Base-by-base conservation (phyloP, 176 grass and related monocot species). In the Elymus sibiricus region DNA sequence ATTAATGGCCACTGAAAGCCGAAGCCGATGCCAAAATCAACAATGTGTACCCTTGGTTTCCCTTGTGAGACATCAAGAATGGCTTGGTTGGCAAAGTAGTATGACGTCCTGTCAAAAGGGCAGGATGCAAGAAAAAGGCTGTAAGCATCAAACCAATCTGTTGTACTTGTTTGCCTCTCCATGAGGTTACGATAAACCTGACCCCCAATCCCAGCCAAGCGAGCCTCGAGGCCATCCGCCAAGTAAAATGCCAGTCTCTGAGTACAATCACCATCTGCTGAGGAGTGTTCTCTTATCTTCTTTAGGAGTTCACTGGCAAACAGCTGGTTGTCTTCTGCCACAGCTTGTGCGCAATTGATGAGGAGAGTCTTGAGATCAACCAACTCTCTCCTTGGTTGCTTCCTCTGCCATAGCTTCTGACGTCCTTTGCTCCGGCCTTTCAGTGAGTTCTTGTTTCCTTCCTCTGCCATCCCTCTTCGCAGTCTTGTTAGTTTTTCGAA, bases 1-100 rank as follows among this genome's bases (percentile, higher is more conserved):
- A 92, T 74, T 7, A 65, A 78, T 38, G 87, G 87, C 91, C 91
- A 92, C 34, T 87, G 91, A 77, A 92, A 89, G 27, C 91, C 91
- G 24, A 65, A 87, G 38, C 49, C 74, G 70, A 92, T 87, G 2
- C 78, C 67, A 4, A 87, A 87, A 71, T 92, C 80, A 61, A 92
- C 71, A 9, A 92, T 89, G 38, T 92, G 91, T 34, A 87, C 67
- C 40, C 46, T 74, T 22, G 74, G 68, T 56, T 75, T 35, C 39
- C 88, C 79, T 35, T 89, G 71, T 28, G 68, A 44, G 12, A 53
- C 56, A 42, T 89, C 82, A 64, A 87, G n/a, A 63, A 92, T 89
- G 5, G 80, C 84, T 64, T 89, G 60, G 75, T 77, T 89, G 16
- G 79, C 38, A 12, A 84, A 84, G 74, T 43, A 73, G 5, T 70